These are phyloP conservation scores for Canavalia gladiata DNA, from an alignment of 306 rosid species.

Conservation along the genomic window DNA sequence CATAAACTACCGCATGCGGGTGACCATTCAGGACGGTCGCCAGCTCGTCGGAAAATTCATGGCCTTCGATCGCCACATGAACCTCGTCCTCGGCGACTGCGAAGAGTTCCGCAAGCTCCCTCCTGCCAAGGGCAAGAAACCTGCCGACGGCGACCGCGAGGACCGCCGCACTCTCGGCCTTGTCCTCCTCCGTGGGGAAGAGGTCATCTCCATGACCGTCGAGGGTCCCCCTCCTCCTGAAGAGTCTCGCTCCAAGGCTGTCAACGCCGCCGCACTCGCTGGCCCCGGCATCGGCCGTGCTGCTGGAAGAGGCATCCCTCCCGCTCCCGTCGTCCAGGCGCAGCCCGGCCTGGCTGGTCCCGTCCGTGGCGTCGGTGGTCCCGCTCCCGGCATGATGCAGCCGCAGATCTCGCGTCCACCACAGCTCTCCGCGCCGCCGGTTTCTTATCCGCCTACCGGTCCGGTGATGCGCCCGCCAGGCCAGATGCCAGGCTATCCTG, in stretches of 20 bases:
- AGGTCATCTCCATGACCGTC: constrained; percentile 98
- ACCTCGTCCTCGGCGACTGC: constrained; percentile 96
- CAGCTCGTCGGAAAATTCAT: constrained; percentile 96
- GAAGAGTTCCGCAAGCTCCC: constrained; percentile 99
- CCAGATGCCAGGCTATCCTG: constrained; percentile 75
- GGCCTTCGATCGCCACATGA: constrained; percentile 99
- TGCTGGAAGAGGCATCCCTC: constrained; percentile 84
- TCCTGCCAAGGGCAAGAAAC: constrained; percentile 83
- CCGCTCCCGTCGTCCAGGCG: constrained; percentile 84
- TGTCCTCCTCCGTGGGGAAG: constrained; percentile 97
- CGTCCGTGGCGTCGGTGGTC: constrained; percentile 93
- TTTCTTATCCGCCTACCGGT: constrained; percentile 69
- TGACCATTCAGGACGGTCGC: constrained; percentile 97
- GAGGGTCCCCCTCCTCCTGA: constrained; percentile 98
- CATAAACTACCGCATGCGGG: constrained; percentile 93
- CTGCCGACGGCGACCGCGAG: constrained; percentile 78
- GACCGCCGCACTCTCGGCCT: constrained; percentile 98
- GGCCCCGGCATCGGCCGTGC: constrained; percentile 95
- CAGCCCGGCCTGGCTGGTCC: constrained; percentile 97
- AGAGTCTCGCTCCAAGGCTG: constrained; percentile 92
- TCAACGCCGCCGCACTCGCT: constrained; percentile 76
- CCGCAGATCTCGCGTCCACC: constrained; percentile 93
- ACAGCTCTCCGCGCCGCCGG: constrained; percentile 76
- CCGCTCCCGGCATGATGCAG: constrained; percentile 99
- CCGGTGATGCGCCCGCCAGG: constrained; percentile 84